Evolutionary conservation across 1,284 basidiomycete species (phyloP).

Genomic region (Ceratobasidium sp.): DNA sequence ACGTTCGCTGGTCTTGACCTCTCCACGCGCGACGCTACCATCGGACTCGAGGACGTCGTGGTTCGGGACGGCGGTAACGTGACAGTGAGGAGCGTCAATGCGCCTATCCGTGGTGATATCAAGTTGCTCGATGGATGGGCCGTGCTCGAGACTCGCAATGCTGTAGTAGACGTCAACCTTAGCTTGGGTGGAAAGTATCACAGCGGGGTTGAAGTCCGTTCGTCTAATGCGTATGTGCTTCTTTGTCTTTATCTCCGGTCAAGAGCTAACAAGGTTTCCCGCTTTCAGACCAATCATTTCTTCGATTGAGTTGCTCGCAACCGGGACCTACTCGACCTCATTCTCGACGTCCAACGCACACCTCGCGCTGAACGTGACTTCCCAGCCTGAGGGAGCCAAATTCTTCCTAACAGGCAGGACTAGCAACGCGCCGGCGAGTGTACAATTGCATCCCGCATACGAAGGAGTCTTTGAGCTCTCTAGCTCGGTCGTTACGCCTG

Average conservation of each 20-base stretch:
- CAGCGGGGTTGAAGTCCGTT: conserved; percentile 8
- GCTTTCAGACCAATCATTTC: conserved; percentile 27
- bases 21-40: conserved; percentile 5
- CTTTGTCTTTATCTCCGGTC: no score
- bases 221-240: conserved; percentile 27
- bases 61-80: conserved; percentile 20
- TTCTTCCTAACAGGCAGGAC: conserved; percentile 23
- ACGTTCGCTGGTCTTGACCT: conserved; percentile 27
- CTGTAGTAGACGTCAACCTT: neutral
- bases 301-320: neutral
- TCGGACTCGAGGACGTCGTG: conserved; percentile 2
- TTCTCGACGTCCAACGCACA: conserved; percentile 22
- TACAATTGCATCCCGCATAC: conserved; percentile 24
- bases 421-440: conserved; percentile 31
- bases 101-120: conserved; percentile 20
- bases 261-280: neutral
- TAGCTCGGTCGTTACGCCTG: conserved; percentile 30
- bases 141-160: conserved; percentile 23
- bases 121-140: conserved; percentile 18
- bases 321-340: neutral
- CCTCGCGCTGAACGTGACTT: conserved; percentile 23
- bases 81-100: conserved; percentile 24
- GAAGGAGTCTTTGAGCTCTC: conserved; percentile 29
- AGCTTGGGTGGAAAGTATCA: neutral
- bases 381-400: conserved; percentile 3